Evolutionary conservation across 73 alveolate species (phyloP).

Genomic region (Tetrahymena thermophila): DNA sequence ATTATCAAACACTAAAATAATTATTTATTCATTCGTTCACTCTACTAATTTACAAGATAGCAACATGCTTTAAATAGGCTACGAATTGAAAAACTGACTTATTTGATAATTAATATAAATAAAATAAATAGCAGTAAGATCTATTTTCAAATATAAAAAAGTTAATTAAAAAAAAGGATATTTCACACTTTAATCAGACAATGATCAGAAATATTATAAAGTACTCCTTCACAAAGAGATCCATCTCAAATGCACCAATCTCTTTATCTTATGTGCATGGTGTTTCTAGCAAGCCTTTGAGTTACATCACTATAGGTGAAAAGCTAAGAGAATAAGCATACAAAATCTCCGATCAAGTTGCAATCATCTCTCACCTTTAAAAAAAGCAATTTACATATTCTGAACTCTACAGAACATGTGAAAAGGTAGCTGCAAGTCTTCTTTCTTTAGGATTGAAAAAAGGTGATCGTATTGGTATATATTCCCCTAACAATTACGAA

Average conservation of each 20-base stretch:
- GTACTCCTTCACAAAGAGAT: background rate
- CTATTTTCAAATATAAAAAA: background rate
- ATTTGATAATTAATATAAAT: background rate
- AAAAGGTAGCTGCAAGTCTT: slow-evolving; percentile 67
- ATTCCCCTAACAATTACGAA: slow-evolving; percentile 69
- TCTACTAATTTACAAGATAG: too few relatives aligned
- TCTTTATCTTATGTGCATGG: background rate
- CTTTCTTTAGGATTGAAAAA: slow-evolving; percentile 66
- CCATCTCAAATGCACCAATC: background rate
- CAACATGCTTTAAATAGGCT: background rate
- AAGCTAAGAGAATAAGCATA: background rate
- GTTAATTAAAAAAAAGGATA: background rate
- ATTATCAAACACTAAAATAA: background rate
- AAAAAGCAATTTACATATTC: slow-evolving; percentile 31
- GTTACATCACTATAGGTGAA: background rate
- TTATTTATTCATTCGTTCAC: too few relatives aligned
- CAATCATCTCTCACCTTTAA: slow-evolving; percentile 15
- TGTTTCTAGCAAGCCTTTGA: background rate
- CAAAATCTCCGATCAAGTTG: background rate
- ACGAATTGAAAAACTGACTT: background rate
- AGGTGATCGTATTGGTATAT: slow-evolving; percentile 81
- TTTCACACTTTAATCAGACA: background rate
- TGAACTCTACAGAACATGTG: slow-evolving; percentile 53
- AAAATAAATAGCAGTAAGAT: background rate
- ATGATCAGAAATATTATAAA: background rate